Evolutionary conservation across 192 early-diverging fungal species (phyloP), one percentile per base, ranked within the genome.

Genomic region (Helicostylum pulchrum): DNA sequence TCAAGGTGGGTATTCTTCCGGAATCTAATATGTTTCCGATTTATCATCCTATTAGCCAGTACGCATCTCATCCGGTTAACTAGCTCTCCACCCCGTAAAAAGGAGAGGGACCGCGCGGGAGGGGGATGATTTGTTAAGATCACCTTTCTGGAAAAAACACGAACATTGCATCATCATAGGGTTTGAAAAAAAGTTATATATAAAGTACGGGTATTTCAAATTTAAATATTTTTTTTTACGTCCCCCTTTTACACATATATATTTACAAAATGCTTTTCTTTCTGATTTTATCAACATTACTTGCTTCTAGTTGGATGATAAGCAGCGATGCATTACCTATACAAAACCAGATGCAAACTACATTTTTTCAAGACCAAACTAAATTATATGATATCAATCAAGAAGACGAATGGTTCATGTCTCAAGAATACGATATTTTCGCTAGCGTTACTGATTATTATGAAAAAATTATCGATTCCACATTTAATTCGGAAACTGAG

Each of bases 361-460:
- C n/a, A n/a, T 56, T 19, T 31, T 39, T 9, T 39, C 36, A 39
- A 39, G 36, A 39, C 36, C 36, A 39, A 39, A 10, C 10, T 17
- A n/a, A 15, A 20, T 32, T 8, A 34, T 34, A 39, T 20, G n/a
- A 9, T 39, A 4, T 19, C n/a, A 56, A 9, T 17, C n/a, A 36
- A 56, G 17, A 36, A 8, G 34, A 39, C 9, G 34, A 19, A 36
- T 8, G n/a, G 32, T 19, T 10, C 3, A 32, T 56, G n/a, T 30
- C 31, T 8, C n/a, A n/a, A 0, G 30, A 56, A 56, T 56, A 56
- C n/a, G 32, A 56, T 56, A 34, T 56, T 56, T 56, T 39, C 17
- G 31, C 31, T 0, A 56, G 31, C 31, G 32, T 39, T 8, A 56
- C 34, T 17, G 54, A 56, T 15, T 17, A 56, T 32, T 56, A 56